Evolutionary conservation across 2,329 filamentous ascomycete genomes (phyloP).

Genomic region (Colletotrichum nymphaeae): DNA sequence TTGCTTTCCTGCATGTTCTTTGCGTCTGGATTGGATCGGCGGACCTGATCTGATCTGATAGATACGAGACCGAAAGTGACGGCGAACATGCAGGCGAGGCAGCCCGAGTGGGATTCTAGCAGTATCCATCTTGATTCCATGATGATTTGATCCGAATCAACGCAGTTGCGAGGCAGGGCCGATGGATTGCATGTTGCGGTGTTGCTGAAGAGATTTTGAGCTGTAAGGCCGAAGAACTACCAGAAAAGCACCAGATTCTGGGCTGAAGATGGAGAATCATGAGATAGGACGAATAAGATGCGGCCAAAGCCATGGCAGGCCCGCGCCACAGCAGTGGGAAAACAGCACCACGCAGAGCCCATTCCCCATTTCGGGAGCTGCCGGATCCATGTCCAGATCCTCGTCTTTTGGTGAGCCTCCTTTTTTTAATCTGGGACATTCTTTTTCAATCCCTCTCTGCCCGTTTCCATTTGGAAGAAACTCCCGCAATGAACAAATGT

Average conservation of each 20-base stretch:
- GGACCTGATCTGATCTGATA: slow-evolving; percentile 29
- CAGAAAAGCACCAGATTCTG: slow-evolving; percentile 20
- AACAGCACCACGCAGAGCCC: slow-evolving; percentile 22
- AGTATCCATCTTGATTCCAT: not conserved
- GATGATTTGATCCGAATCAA: not conserved
- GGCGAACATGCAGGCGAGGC: slow-evolving; percentile 19
- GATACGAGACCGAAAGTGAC: slow-evolving; percentile 20
- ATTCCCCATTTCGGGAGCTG: not conserved
- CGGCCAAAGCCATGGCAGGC: not conserved
- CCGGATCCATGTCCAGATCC: not conserved
- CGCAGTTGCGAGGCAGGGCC: slow-evolving; percentile 1
- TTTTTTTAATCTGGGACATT: not conserved
- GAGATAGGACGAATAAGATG: slow-evolving; percentile 13
- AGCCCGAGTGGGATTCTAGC: not conserved
- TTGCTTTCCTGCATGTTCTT: not conserved
- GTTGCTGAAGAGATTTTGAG: slow-evolving; percentile 17
- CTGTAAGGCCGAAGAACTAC: slow-evolving; percentile 27
- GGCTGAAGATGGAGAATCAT: slow-evolving; percentile 22
- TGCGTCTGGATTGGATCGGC: slow-evolving; percentile 13
- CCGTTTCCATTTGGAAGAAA: not conserved
- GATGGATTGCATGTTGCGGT: not conserved
- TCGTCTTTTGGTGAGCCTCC: not conserved
- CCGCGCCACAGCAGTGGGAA: slow-evolving; percentile 1
- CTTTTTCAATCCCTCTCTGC: not conserved
- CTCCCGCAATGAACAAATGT: not conserved